These are phyloP conservation scores for Gossypium stocksii DNA, from an alignment of 345 rosid genomes.

Conservation along the genomic window DNA sequence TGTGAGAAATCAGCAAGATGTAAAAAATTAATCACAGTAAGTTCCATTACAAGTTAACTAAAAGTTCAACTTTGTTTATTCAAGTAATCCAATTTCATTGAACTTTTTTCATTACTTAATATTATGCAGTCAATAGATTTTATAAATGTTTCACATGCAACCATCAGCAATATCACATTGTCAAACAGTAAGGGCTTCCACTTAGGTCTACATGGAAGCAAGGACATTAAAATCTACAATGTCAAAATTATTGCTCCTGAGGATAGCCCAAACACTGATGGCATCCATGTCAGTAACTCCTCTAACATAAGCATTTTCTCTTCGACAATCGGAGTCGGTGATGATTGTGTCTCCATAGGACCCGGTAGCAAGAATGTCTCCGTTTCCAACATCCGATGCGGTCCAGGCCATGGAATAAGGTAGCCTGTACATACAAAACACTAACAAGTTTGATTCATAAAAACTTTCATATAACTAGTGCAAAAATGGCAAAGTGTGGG, in stretches of 20 bases:
- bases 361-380: constrained; percentile 41
- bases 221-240: constrained; percentile 26
- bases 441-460: not conserved
- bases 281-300: constrained; percentile 49
- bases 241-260: constrained; percentile 37
- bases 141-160: constrained; percentile 33
- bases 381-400: constrained; percentile 28
- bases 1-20: constrained; percentile 26
- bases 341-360: constrained; percentile 59
- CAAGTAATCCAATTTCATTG: not conserved
- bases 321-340: constrained; percentile 45
- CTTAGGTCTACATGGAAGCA: constrained; percentile 25
- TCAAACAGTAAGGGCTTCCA: constrained; percentile 50
- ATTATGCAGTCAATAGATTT: constrained; percentile 39
- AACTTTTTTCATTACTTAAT: not conserved
- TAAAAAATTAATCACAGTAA: constrained; percentile 32
- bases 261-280: constrained; percentile 69
- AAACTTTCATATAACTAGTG: not conserved
- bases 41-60: not conserved
- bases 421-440: not conserved
- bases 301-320: constrained; percentile 31
- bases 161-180: constrained; percentile 31
- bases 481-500: constrained; percentile 35
- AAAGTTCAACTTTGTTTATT: not conserved
- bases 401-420: constrained; percentile 73